Base-by-base conservation (phyloP, 78 protist genomes). In the Dictyostelium purpureum region DNA sequence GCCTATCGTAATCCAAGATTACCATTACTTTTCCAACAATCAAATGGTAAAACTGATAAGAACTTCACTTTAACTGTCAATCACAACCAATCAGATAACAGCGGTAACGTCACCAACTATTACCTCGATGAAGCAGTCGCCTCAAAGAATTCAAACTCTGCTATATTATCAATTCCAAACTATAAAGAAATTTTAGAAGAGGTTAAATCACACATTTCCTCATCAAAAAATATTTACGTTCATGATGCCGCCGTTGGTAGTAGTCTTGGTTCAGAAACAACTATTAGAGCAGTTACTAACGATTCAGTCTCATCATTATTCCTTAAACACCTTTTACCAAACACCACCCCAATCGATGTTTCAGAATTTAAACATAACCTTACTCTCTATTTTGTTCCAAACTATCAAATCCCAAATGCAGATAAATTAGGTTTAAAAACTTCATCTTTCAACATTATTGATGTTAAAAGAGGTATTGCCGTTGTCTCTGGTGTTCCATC, bases 381-480 rank as follows among this genome's bases (percentile, higher is more conserved):
- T 18, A 85, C 92, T 26, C 66, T 85, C 49, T 85, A 85, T 67
- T 61, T 75, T 33, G 70, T 79, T 24, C 92, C 92, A 26, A 31
- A 38, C 7, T 75, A 5, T 47, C 18, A 51, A 51, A 26, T 31
- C 65, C 11, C 9, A 11, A 24, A 56, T 56, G 10, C 19, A 38
- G 75, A 40, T 38, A 40, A 16, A 35, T 40, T 19, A 4, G 75
- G 75, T 38, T 67, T 67, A 40, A 67, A 67, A 67, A 19, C 81
- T 31, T n/a, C 40, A 19, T 9, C 75, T 1, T 85, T 85, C 75
- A 85, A 85, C 26, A 28, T 85, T 21, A 66, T 85, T 5, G 92
- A 85, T 73, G 43, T 65, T 26, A 85, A 85, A 69, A 70, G 92
- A 73, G 92, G 92, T 73, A 85, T 85, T 59, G 92, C 92, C 49